Percentiles rank a stretch among this genome's conserved stretches.
phyloP scores from a whole-genome alignment of 2,329 filamentous ascomycete species.

The Monosporascus sp. region DNA sequence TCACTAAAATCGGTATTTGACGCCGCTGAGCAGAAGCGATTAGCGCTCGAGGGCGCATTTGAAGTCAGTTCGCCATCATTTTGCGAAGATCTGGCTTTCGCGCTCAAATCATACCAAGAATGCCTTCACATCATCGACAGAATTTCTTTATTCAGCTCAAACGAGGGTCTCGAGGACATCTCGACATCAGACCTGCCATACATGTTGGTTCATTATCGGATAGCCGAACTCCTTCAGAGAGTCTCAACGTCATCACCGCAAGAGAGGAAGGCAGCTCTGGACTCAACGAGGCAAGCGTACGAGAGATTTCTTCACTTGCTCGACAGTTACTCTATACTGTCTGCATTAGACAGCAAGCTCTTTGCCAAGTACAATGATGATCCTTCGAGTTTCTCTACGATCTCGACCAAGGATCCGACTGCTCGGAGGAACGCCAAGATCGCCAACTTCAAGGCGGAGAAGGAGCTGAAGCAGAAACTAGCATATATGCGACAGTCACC shows the following conservation, averaged over 20 bases:
- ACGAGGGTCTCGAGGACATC: conserved; percentile 84
- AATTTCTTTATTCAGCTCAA: conserved; percentile 81
- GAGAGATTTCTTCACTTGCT: conserved; percentile 72
- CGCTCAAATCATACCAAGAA: conserved; percentile 67
- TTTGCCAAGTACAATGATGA: conserved; percentile 70
- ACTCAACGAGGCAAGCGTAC: conserved; percentile 62
- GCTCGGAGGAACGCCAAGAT: conserved; percentile 80
- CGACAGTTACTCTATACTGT: conserved; percentile 73
- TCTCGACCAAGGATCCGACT: conserved; percentile 56
- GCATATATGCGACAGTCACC: conserved; percentile 47
- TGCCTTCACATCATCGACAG: conserved; percentile 64
- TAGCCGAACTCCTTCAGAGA: conserved; percentile 74
- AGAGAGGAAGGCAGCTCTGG: conserved; percentile 59
- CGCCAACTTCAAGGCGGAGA: conserved; percentile 76
- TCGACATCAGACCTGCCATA: conserved; percentile 82
- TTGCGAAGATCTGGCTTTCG: conserved; percentile 59
- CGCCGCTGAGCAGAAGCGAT: conserved; percentile 46
- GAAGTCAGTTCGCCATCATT: conserved; percentile 62
- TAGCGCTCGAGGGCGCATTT: conserved; percentile 56
- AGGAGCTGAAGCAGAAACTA: conserved; percentile 76
- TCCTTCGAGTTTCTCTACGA: conserved; percentile 66
- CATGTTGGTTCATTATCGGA: conserved; percentile 68
- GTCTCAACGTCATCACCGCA: conserved; percentile 46
- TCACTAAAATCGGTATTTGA: conserved; percentile 46
- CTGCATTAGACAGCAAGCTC: conserved; percentile 58